Percentiles rank a stretch among this genome's conserved stretches.
Conservation (phyloP, 192 early-diverging fungal genomes). For the Entophlyctis helioformis region DNA sequence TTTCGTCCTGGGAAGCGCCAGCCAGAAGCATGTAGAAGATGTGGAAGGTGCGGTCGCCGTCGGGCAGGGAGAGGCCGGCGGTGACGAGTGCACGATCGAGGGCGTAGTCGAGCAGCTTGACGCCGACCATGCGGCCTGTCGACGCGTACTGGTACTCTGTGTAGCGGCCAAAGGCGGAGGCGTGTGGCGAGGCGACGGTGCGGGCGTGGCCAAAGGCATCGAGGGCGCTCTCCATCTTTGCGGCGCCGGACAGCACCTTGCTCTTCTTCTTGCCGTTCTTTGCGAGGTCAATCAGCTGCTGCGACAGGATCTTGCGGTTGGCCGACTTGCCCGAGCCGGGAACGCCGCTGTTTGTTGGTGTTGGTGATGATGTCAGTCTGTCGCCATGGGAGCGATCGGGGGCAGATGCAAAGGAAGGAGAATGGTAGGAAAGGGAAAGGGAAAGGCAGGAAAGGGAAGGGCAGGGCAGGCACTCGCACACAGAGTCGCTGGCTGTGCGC, state of each 20-base stretch:
- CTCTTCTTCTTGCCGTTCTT: constrained; percentile 66
- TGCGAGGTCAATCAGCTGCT: constrained; percentile 57
- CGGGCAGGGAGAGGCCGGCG: constrained; percentile 3
- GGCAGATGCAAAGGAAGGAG: too few relatives aligned
- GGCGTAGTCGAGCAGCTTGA: constrained; percentile 67
- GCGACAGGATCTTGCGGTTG: constrained; percentile 49
- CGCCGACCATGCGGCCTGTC: constrained; percentile 66
- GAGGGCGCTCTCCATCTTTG: constrained; percentile 53
- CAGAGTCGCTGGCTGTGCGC: too few relatives aligned
- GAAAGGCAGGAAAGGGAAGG: too few relatives aligned
- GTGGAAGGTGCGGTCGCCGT: constrained; percentile 72
- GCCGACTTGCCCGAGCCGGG: constrained; percentile 75
- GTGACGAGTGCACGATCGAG: constrained; percentile 70
- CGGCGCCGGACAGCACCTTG: constrained; percentile 55
- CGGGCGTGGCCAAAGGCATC: constrained; percentile 64
- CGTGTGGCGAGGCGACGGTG: constrained; percentile 41
- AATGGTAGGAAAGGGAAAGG: too few relatives aligned
- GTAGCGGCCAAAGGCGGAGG: constrained; percentile 64
- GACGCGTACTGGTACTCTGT: constrained; percentile 85
- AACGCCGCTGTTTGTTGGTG: constrained; percentile 69
- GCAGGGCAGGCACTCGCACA: too few relatives aligned
- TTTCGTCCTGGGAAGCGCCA: constrained; percentile 53
- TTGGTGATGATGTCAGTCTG: too few relatives aligned
- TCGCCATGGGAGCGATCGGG: too few relatives aligned
- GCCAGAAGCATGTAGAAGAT: constrained; percentile 75